A percentile compares a stretch with the other conserved stretches of the same genome.
These are phyloP conservation scores for Daedaleopsis sinensis DNA, from an alignment of 768 basidiomycete genomes.

Conservation along the genomic window DNA sequence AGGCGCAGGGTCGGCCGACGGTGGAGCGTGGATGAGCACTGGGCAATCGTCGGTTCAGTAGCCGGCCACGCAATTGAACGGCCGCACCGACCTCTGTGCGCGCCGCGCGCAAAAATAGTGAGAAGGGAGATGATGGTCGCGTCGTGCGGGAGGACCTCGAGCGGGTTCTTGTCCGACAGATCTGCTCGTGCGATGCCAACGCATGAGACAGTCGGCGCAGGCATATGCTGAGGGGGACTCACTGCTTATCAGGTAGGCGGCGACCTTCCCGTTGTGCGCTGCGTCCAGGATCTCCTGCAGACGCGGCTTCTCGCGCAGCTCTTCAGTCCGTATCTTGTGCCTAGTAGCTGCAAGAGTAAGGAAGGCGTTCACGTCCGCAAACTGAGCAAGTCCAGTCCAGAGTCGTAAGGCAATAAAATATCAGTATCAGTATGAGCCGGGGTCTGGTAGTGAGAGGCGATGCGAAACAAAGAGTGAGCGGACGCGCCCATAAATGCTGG, in stretches of 20 bases:
- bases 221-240: too few relatives aligned
- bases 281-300: conserved; percentile 73
- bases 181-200: too few relatives aligned
- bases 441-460: not conserved
- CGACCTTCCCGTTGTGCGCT: conserved; percentile 72
- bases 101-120: conserved; percentile 66
- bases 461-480: too few relatives aligned
- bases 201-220: too few relatives aligned
- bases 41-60: not conserved
- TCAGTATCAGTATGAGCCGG: not conserved
- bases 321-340: conserved; percentile 66
- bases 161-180: conserved; percentile 83
- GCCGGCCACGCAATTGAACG: too few relatives aligned
- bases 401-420: too few relatives aligned
- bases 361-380: conserved; percentile 87
- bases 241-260: conserved; percentile 81
- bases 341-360: conserved; percentile 80
- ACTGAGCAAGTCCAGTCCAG: too few relatives aligned
- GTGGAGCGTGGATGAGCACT: conserved; percentile 60
- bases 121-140: conserved; percentile 67
- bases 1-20: conserved; percentile 34
- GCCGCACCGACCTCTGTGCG: conserved; percentile 71
- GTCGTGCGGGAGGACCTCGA: conserved; percentile 62
- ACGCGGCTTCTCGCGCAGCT: conserved; percentile 59
- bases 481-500: too few relatives aligned